Evolutionary conservation across 768 basidiomycete species (phyloP), one percentile per base, ranked within the genome.

Genomic region (Guyanaporus albipodus): DNA sequence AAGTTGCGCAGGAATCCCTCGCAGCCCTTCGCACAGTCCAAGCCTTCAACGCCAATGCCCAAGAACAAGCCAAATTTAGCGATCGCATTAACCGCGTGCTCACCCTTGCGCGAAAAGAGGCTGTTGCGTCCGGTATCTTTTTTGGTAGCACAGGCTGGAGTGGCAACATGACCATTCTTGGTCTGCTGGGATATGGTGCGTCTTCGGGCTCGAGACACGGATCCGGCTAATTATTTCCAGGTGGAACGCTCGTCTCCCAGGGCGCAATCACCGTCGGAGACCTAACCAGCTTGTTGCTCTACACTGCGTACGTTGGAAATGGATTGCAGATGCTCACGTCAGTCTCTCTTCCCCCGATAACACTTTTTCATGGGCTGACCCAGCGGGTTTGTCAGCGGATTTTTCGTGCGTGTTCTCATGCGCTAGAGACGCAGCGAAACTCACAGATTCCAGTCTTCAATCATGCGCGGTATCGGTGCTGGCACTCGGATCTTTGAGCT

Each of bases 391-490:
- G 38, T 22, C 48, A 74, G 71, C 4, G 63, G 66, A 21, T 71
- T 73, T 47, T 69, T 70, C 52, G 70, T 72, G 63, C 50, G 67
- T 65, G 32, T 50, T 57, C 10, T 23, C 22, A 17, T 22, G 15
- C 1, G 12, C 6, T 18, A 1, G 2, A 6, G 21, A 3, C 2
- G 5, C n/a, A 4, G 4, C 26, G 4, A 5, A 12, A 31, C 38
- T 52, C 21, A 54, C 41, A 28, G 21, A 26, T 35, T n/a, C 18
- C 21, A 91, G 88, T 80, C 90, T 9, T 93, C 91, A 32, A 84
- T 98, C 45, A 98, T 98, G 95, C 91, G 91, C 43, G 95, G 91
- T 44, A 83, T 97, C 41, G 95, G 95, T 46, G 94, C 95, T 2
- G 91, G 91, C 15, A 78, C 80, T 0, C 86, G 95, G 18, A 85